Evolutionary conservation across 805 yeast species (phyloP).

Genomic region (Candida khao-thaluensis): DNA sequence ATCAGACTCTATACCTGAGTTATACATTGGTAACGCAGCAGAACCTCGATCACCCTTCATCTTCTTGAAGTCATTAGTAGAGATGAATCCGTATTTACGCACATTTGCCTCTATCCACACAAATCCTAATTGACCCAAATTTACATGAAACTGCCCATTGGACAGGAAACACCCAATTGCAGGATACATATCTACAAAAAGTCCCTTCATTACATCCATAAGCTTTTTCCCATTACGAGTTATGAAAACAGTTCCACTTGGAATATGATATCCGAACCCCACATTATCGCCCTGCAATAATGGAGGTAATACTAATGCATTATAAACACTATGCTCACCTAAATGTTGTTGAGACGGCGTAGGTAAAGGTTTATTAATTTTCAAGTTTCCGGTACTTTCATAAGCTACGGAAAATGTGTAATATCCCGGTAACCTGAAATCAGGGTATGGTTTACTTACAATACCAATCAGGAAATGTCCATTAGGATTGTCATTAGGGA

Average conservation of each 20-base stretch:
- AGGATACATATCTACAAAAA: conserved; percentile 51
- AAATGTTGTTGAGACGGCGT: conserved; percentile 44
- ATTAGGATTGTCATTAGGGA: conserved; percentile 26
- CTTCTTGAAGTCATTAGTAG: conserved; percentile 41
- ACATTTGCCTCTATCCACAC: conserved; percentile 54
- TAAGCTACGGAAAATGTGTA: conserved; percentile 67
- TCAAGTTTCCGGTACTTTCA: conserved; percentile 68
- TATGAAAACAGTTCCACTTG: conserved; percentile 49
- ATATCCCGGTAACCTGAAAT: conserved; percentile 73
- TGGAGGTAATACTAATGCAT: conserved; percentile 51
- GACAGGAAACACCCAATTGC: conserved; percentile 52
- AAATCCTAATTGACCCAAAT: conserved; percentile 44
- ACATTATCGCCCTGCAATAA: conserved; percentile 52
- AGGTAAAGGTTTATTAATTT: conserved; percentile 64
- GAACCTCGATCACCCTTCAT: conserved; percentile 39
- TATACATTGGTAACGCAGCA: conserved; percentile 42
- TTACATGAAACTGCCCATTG: conserved; percentile 42
- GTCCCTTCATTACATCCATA: conserved; percentile 49
- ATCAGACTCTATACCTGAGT: conserved; percentile 39
- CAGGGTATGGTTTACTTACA: conserved; percentile 71
- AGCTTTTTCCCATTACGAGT: conserved; percentile 57
- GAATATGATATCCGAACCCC: conserved; percentile 52
- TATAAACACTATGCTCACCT: conserved; percentile 39
- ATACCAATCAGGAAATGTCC: conserved; percentile 65
- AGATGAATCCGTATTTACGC: conserved; percentile 55